These are phyloP conservation scores for Galium porrigens DNA, from an alignment of 305 asterid species.

Conservation along the genomic window DNA sequence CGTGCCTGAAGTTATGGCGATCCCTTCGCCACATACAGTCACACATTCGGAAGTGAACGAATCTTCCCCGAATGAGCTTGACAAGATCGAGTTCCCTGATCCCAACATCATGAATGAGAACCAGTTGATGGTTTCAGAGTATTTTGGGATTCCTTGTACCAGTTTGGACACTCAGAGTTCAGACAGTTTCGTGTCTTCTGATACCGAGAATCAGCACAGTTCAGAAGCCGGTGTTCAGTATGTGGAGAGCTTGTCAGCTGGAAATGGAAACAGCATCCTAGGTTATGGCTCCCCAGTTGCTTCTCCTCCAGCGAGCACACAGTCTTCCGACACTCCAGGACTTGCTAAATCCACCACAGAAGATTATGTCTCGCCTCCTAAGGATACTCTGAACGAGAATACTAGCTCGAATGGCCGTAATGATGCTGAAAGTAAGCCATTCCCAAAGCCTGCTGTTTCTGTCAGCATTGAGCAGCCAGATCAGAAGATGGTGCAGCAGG, in stretches of 20 bases:
- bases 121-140: constrained; percentile 74
- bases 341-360: constrained; percentile 18
- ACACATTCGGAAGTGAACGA: constrained; percentile 27
- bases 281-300: constrained; percentile 25
- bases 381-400: constrained; percentile 20
- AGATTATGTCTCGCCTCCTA: constrained; percentile 20
- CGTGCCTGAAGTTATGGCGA: constrained; percentile 52
- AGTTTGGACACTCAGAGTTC: constrained; percentile 44
- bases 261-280: constrained; percentile 25
- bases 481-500: constrained; percentile 41
- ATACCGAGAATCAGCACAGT: constrained; percentile 37
- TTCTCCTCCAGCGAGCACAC: constrained; percentile 34
- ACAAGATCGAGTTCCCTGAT: constrained; percentile 86
- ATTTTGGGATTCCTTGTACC: constrained; percentile 42
- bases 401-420: constrained; percentile 11
- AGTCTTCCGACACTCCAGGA: constrained; percentile 19
- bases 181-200: constrained; percentile 42
- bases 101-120: constrained; percentile 71
- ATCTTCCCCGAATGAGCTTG: constrained; percentile 36
- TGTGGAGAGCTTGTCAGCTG: constrained; percentile 22
- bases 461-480: constrained; percentile 25
- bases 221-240: constrained; percentile 30
- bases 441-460: constrained; percentile 24
- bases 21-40: constrained; percentile 28
- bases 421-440: constrained; percentile 19